phyloP scores from a whole-genome alignment of 208 protist species.

The Wallacemonas sp. region DNA sequence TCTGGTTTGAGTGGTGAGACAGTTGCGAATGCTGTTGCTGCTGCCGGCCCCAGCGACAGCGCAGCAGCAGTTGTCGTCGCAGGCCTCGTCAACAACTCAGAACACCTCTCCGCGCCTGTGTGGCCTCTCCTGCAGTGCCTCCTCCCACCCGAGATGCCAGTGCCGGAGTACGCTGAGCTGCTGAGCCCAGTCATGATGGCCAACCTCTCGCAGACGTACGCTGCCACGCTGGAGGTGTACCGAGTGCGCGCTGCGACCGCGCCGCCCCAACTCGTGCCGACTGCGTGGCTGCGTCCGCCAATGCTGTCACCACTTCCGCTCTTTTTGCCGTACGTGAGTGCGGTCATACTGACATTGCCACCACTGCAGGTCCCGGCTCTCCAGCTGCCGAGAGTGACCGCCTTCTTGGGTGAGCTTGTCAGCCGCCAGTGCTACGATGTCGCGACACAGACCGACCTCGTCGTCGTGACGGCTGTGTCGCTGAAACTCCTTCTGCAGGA shows the following conservation, averaged over 20 bases:
- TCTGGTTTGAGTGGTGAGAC: no score
- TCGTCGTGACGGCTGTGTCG: constrained; percentile 23
- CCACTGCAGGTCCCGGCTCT: not conserved
- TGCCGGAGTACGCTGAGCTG: constrained; percentile 7
- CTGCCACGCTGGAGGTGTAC: not conserved
- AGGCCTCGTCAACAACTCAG: no score
- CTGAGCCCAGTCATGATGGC: not conserved
- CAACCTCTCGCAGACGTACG: not conserved
- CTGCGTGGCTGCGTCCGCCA: not conserved
- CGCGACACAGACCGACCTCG: constrained; percentile 13
- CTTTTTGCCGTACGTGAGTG: not conserved
- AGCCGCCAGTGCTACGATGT: constrained; percentile 13
- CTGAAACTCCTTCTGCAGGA: constrained; percentile 28
- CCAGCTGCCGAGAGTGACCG: not conserved
- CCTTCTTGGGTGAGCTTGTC: not conserved
- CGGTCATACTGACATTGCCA: not conserved
- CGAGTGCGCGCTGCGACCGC: not conserved
- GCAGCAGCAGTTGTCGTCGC: no score
- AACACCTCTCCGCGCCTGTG: not conserved
- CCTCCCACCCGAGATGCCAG: not conserved
- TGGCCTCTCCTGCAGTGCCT: not conserved
- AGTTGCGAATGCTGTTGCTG: no score
- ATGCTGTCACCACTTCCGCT: not conserved
- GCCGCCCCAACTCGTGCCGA: not conserved
- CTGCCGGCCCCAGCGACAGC: no score